These are phyloP conservation scores for Sclerotinia spermophila DNA, from an alignment of 2,329 filamentous ascomycete species.

Conservation along the genomic window DNA sequence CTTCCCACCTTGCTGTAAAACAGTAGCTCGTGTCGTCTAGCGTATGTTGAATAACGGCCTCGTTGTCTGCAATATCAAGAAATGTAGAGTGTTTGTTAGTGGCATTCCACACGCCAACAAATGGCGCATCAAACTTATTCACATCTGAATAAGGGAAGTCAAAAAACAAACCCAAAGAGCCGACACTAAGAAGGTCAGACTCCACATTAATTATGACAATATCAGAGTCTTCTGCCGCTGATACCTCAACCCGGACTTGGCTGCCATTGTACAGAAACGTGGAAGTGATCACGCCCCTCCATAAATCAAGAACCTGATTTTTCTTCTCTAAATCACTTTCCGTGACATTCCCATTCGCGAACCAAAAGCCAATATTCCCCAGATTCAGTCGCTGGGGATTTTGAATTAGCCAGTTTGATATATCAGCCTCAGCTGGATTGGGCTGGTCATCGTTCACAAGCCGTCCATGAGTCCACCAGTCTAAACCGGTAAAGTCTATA, in stretches of 20 bases:
- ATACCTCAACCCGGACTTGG: conserved; percentile 39
- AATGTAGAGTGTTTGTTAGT: conserved; percentile 41
- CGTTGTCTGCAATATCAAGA: conserved; percentile 19
- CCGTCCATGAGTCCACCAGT: conserved; percentile 42
- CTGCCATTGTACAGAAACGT: conserved; percentile 37
- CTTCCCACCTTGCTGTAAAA: conserved; percentile 31
- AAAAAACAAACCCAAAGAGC: conserved; percentile 40
- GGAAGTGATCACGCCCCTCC: conserved; percentile 42
- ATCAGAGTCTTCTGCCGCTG: conserved; percentile 41
- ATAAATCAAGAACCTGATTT: conserved; percentile 40
- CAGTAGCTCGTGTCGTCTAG: conserved; percentile 42
- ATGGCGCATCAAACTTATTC: conserved; percentile 45
- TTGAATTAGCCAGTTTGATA: conserved; percentile 50
- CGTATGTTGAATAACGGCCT: conserved; percentile 40
- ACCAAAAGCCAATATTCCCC: conserved; percentile 42
- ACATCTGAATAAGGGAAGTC: conserved; percentile 43
- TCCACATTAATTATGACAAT: conserved; percentile 40
- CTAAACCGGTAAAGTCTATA: conserved; percentile 13
- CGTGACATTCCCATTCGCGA: conserved; percentile 35
- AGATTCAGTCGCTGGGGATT: conserved; percentile 46
- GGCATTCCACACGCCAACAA: conserved; percentile 42
- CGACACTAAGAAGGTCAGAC: conserved; percentile 37
- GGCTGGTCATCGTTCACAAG: conserved; percentile 44
- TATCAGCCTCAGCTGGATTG: conserved; percentile 41
- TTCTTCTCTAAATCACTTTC: conserved; percentile 35